Conservation (phyloP, 345 rosid species). For the Iberis pinnata region DNA sequence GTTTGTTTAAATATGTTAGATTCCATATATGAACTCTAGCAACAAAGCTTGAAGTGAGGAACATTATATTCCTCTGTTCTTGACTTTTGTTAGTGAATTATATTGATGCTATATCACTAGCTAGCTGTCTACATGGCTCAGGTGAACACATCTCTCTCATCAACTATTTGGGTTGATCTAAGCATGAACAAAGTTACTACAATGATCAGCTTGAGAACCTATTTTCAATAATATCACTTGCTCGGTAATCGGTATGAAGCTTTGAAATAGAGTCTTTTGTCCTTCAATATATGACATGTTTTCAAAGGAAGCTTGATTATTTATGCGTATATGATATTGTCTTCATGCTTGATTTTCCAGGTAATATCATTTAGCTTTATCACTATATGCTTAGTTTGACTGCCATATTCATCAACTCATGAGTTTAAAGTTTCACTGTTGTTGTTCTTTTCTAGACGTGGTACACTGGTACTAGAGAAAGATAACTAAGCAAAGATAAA, state of each 20-base stretch:
- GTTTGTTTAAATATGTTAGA: conserved; percentile 31
- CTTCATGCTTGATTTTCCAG: conserved; percentile 75
- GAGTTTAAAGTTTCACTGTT: neutral
- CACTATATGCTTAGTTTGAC: neutral
- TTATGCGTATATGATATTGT: conserved; percentile 63
- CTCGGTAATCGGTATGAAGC: conserved; percentile 4
- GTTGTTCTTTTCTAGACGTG: conserved; percentile 46
- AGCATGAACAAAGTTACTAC: neutral
- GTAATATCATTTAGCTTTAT: conserved; percentile 35
- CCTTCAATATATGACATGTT: conserved; percentile 43
- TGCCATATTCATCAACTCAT: neutral
- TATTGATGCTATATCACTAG: conserved; percentile 61
- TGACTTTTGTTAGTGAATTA: conserved; percentile 81
- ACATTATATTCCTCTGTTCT: conserved; percentile 81
- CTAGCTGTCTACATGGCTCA: conserved; percentile 87
- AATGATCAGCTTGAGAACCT: conserved; percentile 5
- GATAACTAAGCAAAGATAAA: conserved; percentile 81
- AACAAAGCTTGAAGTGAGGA: conserved; percentile 90
- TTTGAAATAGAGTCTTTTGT: neutral
- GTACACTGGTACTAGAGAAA: conserved; percentile 66
- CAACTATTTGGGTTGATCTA: conserved; percentile 6
- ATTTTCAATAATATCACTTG: neutral
- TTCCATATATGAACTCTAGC: conserved; percentile 88
- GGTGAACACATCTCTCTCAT: conserved; percentile 37
- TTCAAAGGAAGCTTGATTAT: conserved; percentile 73